Percentiles rank a stretch among this genome's conserved stretches.
Evolutionary conservation across 129 eudicot genomes (phyloP).

Genomic region (Flaveria linearis): DNA sequence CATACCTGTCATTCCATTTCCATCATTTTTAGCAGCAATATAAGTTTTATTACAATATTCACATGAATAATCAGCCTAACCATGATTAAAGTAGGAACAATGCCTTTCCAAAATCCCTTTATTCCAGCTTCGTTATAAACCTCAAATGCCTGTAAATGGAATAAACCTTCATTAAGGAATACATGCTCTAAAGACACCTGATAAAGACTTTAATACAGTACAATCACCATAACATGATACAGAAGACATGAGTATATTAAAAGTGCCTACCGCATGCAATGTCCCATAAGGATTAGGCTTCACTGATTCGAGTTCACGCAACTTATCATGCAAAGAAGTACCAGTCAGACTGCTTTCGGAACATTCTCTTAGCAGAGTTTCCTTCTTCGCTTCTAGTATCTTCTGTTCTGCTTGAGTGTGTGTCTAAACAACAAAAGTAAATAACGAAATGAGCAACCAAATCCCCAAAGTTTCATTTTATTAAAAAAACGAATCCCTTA

Average conservation of each 20-base stretch:
- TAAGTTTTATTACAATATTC: neutral
- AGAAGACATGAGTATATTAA: conserved; percentile 25
- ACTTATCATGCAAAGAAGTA: conserved; percentile 52
- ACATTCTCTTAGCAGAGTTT: conserved; percentile 55
- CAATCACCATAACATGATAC: conserved; percentile 15
- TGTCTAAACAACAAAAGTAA: conserved; percentile 48
- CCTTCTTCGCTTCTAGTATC: conserved; percentile 79
- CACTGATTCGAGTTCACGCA: conserved; percentile 67
- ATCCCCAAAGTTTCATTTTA: neutral
- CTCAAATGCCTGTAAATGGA: conserved; percentile 65
- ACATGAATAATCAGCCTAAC: conserved; percentile 41
- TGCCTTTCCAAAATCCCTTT: conserved; percentile 94
- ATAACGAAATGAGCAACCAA: neutral
- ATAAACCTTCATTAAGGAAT: conserved; percentile 31
- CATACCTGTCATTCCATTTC: conserved; percentile 62
- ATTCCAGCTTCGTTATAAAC: conserved; percentile 95
- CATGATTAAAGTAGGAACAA: conserved; percentile 89
- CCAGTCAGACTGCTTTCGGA: conserved; percentile 44
- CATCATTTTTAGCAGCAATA: conserved; percentile 20
- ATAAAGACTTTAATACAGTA: neutral
- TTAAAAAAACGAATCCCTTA: neutral
- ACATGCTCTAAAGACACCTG: neutral
- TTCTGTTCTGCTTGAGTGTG: conserved; percentile 94
- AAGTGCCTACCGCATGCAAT: conserved; percentile 68
- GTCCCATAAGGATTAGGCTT: conserved; percentile 86